Evolutionary conservation across 306 rosid species (phyloP).

Genomic region (Castanospermum australe): DNA sequence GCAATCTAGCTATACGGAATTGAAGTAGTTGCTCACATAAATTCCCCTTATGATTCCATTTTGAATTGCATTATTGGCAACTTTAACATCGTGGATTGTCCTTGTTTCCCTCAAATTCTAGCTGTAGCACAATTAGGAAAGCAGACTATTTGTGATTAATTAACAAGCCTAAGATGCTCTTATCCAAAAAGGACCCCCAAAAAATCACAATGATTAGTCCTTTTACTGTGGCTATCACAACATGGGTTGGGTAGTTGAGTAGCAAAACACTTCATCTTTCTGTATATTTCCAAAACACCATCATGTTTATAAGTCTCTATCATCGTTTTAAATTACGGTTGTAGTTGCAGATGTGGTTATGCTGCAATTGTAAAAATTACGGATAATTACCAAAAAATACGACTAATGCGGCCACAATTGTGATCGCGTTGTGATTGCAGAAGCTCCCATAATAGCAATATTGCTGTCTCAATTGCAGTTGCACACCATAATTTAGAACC

Average conservation of each 20-base stretch:
- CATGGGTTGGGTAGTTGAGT: constrained; percentile 76
- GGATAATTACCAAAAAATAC: no score
- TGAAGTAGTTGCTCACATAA: constrained; percentile 29
- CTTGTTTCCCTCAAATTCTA: constrained; percentile 13
- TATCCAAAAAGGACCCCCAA: constrained; percentile 45
- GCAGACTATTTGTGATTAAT: constrained; percentile 32
- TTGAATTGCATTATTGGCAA: constrained; percentile 42
- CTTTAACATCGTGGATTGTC: constrained; percentile 25
- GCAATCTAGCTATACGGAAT: constrained; percentile 28
- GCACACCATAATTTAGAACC: no score
- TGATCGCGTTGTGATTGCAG: no score
- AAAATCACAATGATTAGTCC: constrained; percentile 42
- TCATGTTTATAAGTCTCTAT: no score
- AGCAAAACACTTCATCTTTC: constrained; percentile 55
- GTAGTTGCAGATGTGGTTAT: no score
- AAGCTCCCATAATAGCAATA: no score
- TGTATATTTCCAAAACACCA: constrained; percentile 42
- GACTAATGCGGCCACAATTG: no score
- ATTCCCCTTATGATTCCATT: constrained; percentile 15
- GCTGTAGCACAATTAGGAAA: constrained; percentile 29
- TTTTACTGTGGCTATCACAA: constrained; percentile 50
- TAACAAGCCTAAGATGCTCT: constrained; percentile 54
- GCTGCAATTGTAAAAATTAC: no score
- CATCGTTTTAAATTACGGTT: no score
- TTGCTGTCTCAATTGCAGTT: no score